phyloP scores from a whole-genome alignment of 768 basidiomycete species.

The Lentinula detonsa region DNA sequence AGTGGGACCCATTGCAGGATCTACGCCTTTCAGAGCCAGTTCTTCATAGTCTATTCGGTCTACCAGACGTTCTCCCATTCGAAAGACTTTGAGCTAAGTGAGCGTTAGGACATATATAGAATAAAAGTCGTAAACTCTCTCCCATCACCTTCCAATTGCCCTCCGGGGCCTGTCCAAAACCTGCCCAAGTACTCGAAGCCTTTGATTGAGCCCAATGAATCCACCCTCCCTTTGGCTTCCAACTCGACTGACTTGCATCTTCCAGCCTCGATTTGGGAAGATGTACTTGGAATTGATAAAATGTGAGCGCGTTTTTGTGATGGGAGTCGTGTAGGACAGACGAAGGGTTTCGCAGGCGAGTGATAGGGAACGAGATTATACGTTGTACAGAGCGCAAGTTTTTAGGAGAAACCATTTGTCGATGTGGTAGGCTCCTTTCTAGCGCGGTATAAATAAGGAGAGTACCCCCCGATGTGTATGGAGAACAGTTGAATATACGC shows the following conservation, averaged over 20 bases:
- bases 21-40: slow-evolving; percentile 64
- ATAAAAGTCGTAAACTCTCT: not conserved
- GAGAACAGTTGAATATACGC: not conserved
- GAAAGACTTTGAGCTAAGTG: slow-evolving; percentile 50
- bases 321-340: slow-evolving; percentile 6
- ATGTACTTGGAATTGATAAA: slow-evolving; percentile 8
- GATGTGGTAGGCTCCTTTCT: not conserved
- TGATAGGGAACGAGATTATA: slow-evolving; percentile 39
- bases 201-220: slow-evolving; percentile 46
- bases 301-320: not conserved
- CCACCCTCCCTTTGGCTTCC: slow-evolving; percentile 39
- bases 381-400: slow-evolving; percentile 21
- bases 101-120: not conserved
- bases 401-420: not conserved
- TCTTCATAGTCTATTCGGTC: slow-evolving; percentile 81
- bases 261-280: slow-evolving; percentile 17
- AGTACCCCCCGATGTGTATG: not conserved
- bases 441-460: not conserved
- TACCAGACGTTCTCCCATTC: slow-evolving; percentile 59
- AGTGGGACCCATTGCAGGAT: slow-evolving; percentile 62
- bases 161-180: slow-evolving; percentile 58
- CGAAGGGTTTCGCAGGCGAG: slow-evolving; percentile 14
- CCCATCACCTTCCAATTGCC: slow-evolving; percentile 64
- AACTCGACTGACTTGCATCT: slow-evolving; percentile 19
- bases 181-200: slow-evolving; percentile 53